Percentiles rank a stretch among this genome's conserved stretches.
phyloP scores from a whole-genome alignment of 208 protist species.

The Trypanosomatidae sp. region DNA sequence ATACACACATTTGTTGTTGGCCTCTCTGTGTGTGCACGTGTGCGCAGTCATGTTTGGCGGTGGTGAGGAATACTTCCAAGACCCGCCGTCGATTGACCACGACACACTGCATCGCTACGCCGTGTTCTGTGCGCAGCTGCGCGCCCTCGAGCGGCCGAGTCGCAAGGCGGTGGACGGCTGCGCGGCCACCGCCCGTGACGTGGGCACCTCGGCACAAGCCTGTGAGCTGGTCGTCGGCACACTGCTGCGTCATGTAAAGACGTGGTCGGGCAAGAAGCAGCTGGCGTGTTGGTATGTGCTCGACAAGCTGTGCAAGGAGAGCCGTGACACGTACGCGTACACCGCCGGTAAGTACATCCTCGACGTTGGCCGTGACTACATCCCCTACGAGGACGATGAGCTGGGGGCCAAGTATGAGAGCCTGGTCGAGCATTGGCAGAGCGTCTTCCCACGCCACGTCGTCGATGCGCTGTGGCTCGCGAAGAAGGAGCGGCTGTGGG shows the following conservation, averaged over 20 bases:
- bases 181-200: constrained; percentile 38
- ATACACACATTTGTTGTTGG: neutral
- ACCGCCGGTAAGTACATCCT: constrained; percentile 76
- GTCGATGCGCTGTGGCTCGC: constrained; percentile 79
- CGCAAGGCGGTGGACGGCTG: constrained; percentile 52
- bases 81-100: constrained; percentile 59
- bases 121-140: constrained; percentile 59
- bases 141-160: constrained; percentile 53
- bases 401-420: constrained; percentile 76
- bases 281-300: constrained; percentile 85
- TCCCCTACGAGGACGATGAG: constrained; percentile 76
- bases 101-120: constrained; percentile 69
- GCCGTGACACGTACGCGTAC: constrained; percentile 77
- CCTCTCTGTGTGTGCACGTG: neutral
- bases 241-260: constrained; percentile 85
- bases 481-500: constrained; percentile 81
- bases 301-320: constrained; percentile 84
- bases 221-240: constrained; percentile 81
- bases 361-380: constrained; percentile 78
- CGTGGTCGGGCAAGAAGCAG: constrained; percentile 70
- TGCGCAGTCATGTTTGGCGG: constrained; percentile 66
- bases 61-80: constrained; percentile 84
- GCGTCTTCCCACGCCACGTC: constrained; percentile 76
- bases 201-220: constrained; percentile 46
- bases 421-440: constrained; percentile 84